Evolutionary conservation across 495 filamentous ascomycete genomes (phyloP).

Genomic region (Penicillium nucicola): DNA sequence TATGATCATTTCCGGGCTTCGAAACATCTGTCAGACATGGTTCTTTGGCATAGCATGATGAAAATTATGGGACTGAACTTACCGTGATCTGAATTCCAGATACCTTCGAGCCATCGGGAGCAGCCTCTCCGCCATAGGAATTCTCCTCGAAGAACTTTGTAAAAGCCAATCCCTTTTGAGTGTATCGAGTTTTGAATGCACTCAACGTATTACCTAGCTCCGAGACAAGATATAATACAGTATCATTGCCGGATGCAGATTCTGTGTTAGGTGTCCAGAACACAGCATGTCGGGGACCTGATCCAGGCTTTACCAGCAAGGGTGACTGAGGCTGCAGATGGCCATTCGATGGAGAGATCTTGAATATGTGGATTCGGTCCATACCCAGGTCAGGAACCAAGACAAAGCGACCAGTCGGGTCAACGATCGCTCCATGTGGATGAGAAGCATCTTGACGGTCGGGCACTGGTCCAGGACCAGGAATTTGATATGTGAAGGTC

Average conservation of each 20-base stretch:
- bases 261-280: conserved; percentile 39
- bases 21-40: not conserved
- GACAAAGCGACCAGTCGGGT: conserved; percentile 58
- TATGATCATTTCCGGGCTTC: conserved; percentile 19
- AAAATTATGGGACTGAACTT: conserved; percentile 26
- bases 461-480: conserved; percentile 42
- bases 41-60: not conserved
- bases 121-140: conserved; percentile 40
- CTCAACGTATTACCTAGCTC: conserved; percentile 55
- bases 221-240: conserved; percentile 47
- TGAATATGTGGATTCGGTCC: conserved; percentile 58
- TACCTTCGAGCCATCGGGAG: conserved; percentile 41
- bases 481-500: conserved; percentile 43
- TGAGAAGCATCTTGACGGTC: conserved; percentile 56
- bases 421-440: conserved; percentile 58
- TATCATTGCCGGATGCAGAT: conserved; percentile 24
- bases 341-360: conserved; percentile 32
- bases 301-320: conserved; percentile 35
- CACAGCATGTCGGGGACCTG: conserved; percentile 59
- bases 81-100: conserved; percentile 62
- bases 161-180: conserved; percentile 32
- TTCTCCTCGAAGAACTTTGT: conserved; percentile 34
- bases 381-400: conserved; percentile 63
- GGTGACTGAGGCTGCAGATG: conserved; percentile 7
- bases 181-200: conserved; percentile 52